Base-by-base conservation (phyloP, 2,329 filamentous ascomycete species). In the Cladosporium sphaerospermum region DNA sequence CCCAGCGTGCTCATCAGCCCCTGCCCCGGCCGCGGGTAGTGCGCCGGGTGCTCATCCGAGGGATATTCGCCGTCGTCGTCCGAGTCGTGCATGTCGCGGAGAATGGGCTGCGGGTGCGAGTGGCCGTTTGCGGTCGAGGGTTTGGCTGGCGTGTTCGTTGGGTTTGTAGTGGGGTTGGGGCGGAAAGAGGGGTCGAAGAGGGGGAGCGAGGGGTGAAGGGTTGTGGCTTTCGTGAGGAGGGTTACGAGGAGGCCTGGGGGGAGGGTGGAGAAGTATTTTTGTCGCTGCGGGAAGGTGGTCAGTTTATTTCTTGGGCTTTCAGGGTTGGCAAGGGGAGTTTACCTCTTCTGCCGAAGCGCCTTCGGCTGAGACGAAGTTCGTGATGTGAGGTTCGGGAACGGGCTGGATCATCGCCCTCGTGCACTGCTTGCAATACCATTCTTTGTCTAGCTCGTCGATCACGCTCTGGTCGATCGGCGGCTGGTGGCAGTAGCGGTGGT, bases 401-500 rank as follows among this genome's bases (percentile, higher is more conserved):
- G 67, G 71, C 14, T 70, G 52, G 37, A 75, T 72, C 55, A 67
- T 74, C 59, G 75, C 73, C 46, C 69, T 74, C 67, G 75, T 67
- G 66, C 88, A 92, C 28, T 78, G 74, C 6, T 71, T 71, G 63
- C 88, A 93, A 63, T 83, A 81, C 88, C 88, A 93, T 58, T 84
- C 81, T 55, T 80, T 80, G 57, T 81, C 80, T 57, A 83, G 75
- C 56, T 88, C 79, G 34, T 77, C 77, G 44, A 91, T 79, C 16
- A 86, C 81, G 14, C 84, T 80, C 56, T 85, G 80, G n/a, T 79
- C 77, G 56, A 95, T 88, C 8, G 79, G 78, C 1, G 88, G 88
- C 54, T 87, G 79, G 67, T 95, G 88, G 64, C 89, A 95, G 62
- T 82, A 81, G 67, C 90, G 87, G 69, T 95, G 89, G 80, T 89